These are phyloP conservation scores for Alternaria brassicicola DNA, from an alignment of 2,329 filamentous ascomycete species.

Conservation along the genomic window DNA sequence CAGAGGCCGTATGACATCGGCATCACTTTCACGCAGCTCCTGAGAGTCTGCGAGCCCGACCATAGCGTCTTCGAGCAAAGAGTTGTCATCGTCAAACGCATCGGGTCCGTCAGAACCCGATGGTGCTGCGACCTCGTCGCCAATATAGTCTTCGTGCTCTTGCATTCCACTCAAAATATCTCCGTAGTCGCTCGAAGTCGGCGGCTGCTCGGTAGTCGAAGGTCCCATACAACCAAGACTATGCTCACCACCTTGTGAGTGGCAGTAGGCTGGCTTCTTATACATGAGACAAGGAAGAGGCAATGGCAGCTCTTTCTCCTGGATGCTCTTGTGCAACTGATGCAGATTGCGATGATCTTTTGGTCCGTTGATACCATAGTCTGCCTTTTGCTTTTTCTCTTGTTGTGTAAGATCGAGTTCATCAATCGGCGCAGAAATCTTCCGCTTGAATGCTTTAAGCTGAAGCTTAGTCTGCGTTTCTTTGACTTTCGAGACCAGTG, in stretches of 20 bases:
- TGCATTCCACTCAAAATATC: conserved; percentile 10
- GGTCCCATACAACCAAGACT: conserved; percentile 32
- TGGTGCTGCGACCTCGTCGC: background rate
- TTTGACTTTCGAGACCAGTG: conserved; percentile 9
- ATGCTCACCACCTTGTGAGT: conserved; percentile 30
- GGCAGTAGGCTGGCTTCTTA: conserved; percentile 37
- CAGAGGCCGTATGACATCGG: background rate
- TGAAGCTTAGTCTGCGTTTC: conserved; percentile 39
- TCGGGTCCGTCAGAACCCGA: conserved; percentile 22
- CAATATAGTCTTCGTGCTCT: background rate
- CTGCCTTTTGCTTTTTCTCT: conserved; percentile 35
- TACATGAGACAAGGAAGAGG: conserved; percentile 34
- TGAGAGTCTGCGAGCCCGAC: conserved; percentile 42
- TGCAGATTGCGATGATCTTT: conserved; percentile 31
- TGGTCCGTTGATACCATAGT: conserved; percentile 22
- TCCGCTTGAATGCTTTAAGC: conserved; percentile 35
- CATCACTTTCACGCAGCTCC: background rate
- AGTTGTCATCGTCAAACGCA: conserved; percentile 39
- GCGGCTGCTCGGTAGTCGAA: background rate
- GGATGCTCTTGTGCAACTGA: conserved; percentile 33
- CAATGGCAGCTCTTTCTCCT: conserved; percentile 26
- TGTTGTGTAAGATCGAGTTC: conserved; percentile 42
- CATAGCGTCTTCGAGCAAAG: conserved; percentile 39
- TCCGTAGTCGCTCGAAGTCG: conserved; percentile 39
- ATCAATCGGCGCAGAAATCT: conserved; percentile 30